These are phyloP conservation scores for Neurospora sp. DNA, from an alignment of 2,329 filamentous ascomycete species.

Conservation along the genomic window DNA sequence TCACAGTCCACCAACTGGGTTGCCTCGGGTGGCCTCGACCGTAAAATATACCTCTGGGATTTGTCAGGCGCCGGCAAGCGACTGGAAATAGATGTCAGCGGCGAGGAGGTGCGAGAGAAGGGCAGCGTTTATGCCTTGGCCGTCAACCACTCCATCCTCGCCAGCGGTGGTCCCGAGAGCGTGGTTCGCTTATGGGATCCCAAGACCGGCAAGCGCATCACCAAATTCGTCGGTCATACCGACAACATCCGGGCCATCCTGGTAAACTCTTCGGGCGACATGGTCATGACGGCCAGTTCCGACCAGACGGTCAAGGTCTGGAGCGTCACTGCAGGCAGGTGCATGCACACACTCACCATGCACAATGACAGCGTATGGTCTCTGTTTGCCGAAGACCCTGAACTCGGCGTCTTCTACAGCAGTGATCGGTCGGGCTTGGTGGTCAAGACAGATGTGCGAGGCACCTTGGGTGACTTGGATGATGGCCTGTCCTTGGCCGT, in stretches of 20 bases:
- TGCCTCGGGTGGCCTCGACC: slow-evolving; percentile 85
- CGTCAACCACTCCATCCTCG: slow-evolving; percentile 69
- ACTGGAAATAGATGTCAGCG: slow-evolving; percentile 73
- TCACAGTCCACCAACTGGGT: slow-evolving; percentile 61
- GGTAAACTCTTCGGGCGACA: slow-evolving; percentile 80
- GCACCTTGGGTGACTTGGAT: slow-evolving; percentile 63
- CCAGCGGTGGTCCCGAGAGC: slow-evolving; percentile 88
- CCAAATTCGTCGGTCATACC: slow-evolving; percentile 93
- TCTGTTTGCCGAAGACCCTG: slow-evolving; percentile 77
- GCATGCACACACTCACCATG: slow-evolving; percentile 98
- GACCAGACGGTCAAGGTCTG: slow-evolving; percentile 97
- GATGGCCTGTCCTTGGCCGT: slow-evolving; percentile 86
- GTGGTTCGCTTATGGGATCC: slow-evolving; percentile 89
- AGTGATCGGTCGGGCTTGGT: slow-evolving; percentile 85
- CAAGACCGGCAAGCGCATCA: slow-evolving; percentile 77
- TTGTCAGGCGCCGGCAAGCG: slow-evolving; percentile 77
- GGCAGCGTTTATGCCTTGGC: slow-evolving; percentile 90
- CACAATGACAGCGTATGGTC: slow-evolving; percentile 98
- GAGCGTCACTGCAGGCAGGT: slow-evolving; percentile 89
- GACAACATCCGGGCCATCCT: slow-evolving; percentile 89
- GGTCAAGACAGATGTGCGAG: slow-evolving; percentile 88
- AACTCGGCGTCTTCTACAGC: slow-evolving; percentile 86
- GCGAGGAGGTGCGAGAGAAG: slow-evolving; percentile 78
- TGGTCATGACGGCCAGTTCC: slow-evolving; percentile 85
- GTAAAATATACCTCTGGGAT: slow-evolving; percentile 90